These are phyloP conservation scores for Colletotrichum spaethianum DNA, from an alignment of 2,329 filamentous ascomycete genomes.

Conservation along the genomic window DNA sequence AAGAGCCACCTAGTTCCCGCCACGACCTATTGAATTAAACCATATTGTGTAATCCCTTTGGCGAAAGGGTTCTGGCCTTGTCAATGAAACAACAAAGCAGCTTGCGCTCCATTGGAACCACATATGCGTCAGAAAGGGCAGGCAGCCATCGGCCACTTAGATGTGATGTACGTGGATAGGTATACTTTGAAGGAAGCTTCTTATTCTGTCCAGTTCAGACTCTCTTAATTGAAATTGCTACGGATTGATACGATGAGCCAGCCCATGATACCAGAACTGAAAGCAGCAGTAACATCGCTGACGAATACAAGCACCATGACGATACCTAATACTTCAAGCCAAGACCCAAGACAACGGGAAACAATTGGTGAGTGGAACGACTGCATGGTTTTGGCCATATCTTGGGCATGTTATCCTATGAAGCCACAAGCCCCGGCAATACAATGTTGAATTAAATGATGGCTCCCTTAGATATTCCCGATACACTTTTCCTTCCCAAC, in stretches of 20 bases:
- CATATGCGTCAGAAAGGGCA: background rate
- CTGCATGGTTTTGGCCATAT: background rate
- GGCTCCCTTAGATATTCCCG: conserved; percentile 10
- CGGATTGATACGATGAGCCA: background rate
- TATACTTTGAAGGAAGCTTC: background rate
- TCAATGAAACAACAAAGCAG: too few species aligned
- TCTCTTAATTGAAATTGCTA: too few species aligned
- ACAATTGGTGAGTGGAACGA: too few species aligned
- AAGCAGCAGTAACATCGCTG: background rate
- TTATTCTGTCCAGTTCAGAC: background rate
- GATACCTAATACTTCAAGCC: background rate
- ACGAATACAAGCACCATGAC: background rate
- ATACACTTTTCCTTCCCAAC: conserved; percentile 12
- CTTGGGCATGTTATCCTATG: background rate
- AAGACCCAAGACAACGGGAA: background rate
- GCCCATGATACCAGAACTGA: background rate
- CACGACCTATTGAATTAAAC: background rate
- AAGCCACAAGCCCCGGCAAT: conserved; percentile 3
- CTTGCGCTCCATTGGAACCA: too few species aligned
- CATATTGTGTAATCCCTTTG: background rate
- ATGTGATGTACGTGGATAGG: background rate
- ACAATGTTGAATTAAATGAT: conserved; percentile 33
- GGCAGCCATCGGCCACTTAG: background rate
- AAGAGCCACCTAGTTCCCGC: too few species aligned
- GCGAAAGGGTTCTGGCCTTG: background rate